Evolutionary conservation across 306 rosid species (phyloP).

Genomic region (Medicago lupulina): DNA sequence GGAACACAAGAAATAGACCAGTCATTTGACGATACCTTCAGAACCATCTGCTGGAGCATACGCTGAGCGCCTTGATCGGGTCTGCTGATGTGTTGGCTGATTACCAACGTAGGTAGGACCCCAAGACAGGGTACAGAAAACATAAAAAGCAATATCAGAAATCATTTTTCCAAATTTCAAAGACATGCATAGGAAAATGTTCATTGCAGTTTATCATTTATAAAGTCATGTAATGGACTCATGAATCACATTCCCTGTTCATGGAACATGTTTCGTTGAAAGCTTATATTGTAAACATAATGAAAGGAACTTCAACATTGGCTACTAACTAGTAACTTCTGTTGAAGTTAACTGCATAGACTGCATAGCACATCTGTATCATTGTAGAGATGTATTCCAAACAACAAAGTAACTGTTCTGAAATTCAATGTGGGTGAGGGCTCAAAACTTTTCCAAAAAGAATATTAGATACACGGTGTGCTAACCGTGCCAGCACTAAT

Average conservation of each 20-base stretch:
- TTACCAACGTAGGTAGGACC: conserved; percentile 32
- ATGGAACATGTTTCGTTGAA: neutral
- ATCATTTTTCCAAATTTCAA: conserved; percentile 18
- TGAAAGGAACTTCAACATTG: neutral
- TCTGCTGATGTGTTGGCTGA: conserved; percentile 97
- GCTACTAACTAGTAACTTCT: conserved; percentile 9
- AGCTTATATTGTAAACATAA: conserved; percentile 7
- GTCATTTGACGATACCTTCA: conserved; percentile 61
- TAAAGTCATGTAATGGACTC: conserved; percentile 2
- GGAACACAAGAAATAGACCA: neutral
- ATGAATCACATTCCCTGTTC: conserved; percentile 12
- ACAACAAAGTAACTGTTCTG: conserved; percentile 11
- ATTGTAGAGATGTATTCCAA: conserved; percentile 15
- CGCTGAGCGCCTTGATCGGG: conserved; percentile 82
- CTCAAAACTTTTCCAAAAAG: conserved; percentile 8
- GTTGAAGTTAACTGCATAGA: conserved; percentile 21
- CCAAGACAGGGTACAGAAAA: conserved; percentile 36
- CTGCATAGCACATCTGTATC: conserved; percentile 2
- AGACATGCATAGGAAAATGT: neutral
- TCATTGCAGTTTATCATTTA: conserved; percentile 9
- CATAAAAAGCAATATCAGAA: conserved; percentile 27
- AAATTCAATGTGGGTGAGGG: conserved; percentile 16
- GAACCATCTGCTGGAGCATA: conserved; percentile 74
- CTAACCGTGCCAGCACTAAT: neutral
- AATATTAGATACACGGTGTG: conserved; percentile 11